Evolutionary conservation across 495 filamentous ascomycete genomes (phyloP), one percentile per base, ranked within the genome.

Genomic region (Neurospora sp.): DNA sequence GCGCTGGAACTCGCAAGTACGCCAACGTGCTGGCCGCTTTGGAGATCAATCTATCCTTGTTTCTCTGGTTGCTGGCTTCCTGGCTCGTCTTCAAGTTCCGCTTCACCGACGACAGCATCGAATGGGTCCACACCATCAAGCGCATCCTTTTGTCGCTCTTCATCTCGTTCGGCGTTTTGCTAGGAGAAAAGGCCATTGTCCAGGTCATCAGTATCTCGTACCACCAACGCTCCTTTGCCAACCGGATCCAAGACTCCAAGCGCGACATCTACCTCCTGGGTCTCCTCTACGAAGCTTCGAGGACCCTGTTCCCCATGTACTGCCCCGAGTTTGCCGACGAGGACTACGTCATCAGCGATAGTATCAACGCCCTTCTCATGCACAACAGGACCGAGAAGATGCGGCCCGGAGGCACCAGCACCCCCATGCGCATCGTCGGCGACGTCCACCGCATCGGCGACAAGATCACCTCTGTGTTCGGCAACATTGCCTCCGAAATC

Each of bases 171-270:
- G 78, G 94, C 70, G 89, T 98, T 68, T 91, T 90, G 70, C 84
- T 98, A 27, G 89, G 80, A 7, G 93, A 98, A 80, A 96, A 96
- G 78, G 79, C 92, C 41, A 81, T 97, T 35, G 90, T 98, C 41
- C 96, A 97, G 83, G 85, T 98, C 42, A 97, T 98, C 79, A 95
- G 92, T 65, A 93, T 99, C 78, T 91, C 90, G 72, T 99, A 99
- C 80, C 95, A 99, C 81, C 92, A 94, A 73, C 92, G 94, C 76
- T 96, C 97, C 73, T 98, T 98, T 81, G 90, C 93, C 73, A 83
- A 87, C 39, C 90, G 92, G 73, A 97, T 99, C 84, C 91, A 93
- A 74, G 88, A 92, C 59, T 96, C 93, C 41, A 98, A 99, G 82
- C 91, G 87, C 72, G 91, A 94, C 71, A 86, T 98, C 61, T 85